Conservation (phyloP, 2,329 filamentous ascomycete species). For the Trematosphaeria pertusa region DNA sequence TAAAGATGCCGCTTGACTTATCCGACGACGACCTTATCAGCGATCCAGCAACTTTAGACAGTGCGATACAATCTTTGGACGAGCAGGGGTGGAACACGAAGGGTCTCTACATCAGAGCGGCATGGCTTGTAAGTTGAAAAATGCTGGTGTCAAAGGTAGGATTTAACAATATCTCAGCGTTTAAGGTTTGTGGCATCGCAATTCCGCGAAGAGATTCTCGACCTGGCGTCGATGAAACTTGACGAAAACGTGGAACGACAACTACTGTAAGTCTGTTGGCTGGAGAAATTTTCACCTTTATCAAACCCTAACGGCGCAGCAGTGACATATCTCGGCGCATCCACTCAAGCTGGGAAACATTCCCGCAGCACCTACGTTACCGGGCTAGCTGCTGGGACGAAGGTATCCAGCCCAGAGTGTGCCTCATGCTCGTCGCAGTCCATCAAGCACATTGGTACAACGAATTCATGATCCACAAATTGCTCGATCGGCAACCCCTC, state of each 20-base stretch:
- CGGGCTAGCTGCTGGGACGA: conserved; percentile 39
- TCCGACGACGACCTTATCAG: conserved; percentile 35
- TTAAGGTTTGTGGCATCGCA: conserved; percentile 31
- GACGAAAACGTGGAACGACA: conserved; percentile 26
- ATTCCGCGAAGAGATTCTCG: conserved; percentile 44
- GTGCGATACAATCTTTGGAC: conserved; percentile 31
- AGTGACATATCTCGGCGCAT: conserved; percentile 39
- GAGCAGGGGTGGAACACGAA: conserved; percentile 50
- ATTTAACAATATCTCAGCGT: conserved; percentile 17
- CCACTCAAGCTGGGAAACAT: conserved; percentile 31
- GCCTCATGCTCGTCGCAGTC: conserved; percentile 44
- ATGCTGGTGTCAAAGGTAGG: not conserved
- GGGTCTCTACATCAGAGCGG: conserved; percentile 30
- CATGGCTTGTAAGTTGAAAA: conserved; percentile 29
- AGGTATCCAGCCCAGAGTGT: conserved; percentile 27
- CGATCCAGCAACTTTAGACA: conserved; percentile 20
- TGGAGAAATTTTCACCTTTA: not conserved
- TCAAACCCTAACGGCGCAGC: not conserved
- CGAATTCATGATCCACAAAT: conserved; percentile 45
- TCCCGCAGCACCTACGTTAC: conserved; percentile 40
- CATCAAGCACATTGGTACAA: conserved; percentile 44
- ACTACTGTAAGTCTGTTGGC: conserved; percentile 26
- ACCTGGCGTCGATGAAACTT: conserved; percentile 32
- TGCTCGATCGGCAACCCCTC: conserved; percentile 35
- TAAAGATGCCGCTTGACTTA: conserved; percentile 38